Evolutionary conservation across 331 rosid species (phyloP).

Genomic region (Malus hybrid): DNA sequence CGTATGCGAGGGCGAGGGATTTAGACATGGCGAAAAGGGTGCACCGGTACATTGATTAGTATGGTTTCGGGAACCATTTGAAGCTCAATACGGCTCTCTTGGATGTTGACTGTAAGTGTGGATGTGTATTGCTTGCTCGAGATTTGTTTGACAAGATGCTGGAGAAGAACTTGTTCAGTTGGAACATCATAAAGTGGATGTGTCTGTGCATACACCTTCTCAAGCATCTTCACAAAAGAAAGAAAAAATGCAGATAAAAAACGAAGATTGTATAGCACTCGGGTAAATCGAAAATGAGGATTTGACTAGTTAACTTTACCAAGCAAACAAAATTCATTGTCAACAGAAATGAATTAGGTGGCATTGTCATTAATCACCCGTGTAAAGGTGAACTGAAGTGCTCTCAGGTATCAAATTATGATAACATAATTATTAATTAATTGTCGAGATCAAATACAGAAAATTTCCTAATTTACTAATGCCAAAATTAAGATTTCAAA

Average conservation of each 20-base stretch:
- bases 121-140: conserved; percentile 9
- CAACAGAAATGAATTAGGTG: not conserved
- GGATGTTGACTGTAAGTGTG: conserved; percentile 22
- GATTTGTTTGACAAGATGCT: conserved; percentile 11
- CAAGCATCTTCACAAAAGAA: not conserved
- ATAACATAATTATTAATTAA: conserved; percentile 6
- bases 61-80: conserved; percentile 9
- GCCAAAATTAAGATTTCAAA: conserved; percentile 17
- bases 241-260: not conserved
- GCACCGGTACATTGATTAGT: conserved; percentile 6
- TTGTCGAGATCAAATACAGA: conserved; percentile 12
- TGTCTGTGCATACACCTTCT: not conserved
- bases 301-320: not conserved
- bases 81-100: conserved; percentile 7
- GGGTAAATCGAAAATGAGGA: not conserved
- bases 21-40: conserved; percentile 8
- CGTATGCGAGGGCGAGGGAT: conserved; percentile 7
- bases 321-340: not conserved
- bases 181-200: conserved; percentile 7
- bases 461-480: conserved; percentile 6
- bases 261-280: not conserved
- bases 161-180: conserved; percentile 13
- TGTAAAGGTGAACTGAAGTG: not conserved
- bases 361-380: not conserved
- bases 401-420: conserved; percentile 4